A percentile compares a stretch with the other conserved stretches of the same genome.
Conservation (phyloP, 495 filamentous ascomycete genomes). For the Aspergillus steynii region DNA sequence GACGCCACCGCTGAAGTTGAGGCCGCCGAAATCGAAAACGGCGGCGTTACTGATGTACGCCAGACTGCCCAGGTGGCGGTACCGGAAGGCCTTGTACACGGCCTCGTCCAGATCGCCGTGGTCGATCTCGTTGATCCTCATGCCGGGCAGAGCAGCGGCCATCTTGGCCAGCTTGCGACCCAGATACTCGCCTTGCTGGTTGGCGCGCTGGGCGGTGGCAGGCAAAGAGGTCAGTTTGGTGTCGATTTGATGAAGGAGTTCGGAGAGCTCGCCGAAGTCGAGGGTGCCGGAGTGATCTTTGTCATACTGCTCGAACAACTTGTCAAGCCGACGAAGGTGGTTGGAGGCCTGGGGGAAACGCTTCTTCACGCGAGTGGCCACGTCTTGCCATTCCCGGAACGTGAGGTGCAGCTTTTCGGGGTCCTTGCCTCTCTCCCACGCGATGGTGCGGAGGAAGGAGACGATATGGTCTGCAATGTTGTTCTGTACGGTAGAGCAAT, state of each 20-base stretch:
- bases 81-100: slow-evolving; percentile 94
- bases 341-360: slow-evolving; percentile 91
- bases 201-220: slow-evolving; percentile 92
- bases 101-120: slow-evolving; percentile 92
- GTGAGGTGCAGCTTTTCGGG: slow-evolving; percentile 79
- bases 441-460: slow-evolving; percentile 82
- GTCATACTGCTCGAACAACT: slow-evolving; percentile 88
- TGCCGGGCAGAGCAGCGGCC: slow-evolving; percentile 72
- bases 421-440: slow-evolving; percentile 89
- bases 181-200: slow-evolving; percentile 95
- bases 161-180: slow-evolving; percentile 94
- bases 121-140: slow-evolving; percentile 73
- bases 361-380: slow-evolving; percentile 79
- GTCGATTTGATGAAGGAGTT: slow-evolving; percentile 88
- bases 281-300: slow-evolving; percentile 89
- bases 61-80: slow-evolving; percentile 85
- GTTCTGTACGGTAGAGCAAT: slow-evolving; percentile 95
- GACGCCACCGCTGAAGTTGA: slow-evolving; percentile 79
- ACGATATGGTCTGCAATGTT: slow-evolving; percentile 87
- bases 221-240: slow-evolving; percentile 83
- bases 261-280: slow-evolving; percentile 87
- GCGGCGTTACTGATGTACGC: slow-evolving; percentile 97
- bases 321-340: slow-evolving; percentile 86
- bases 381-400: slow-evolving; percentile 82
- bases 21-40: slow-evolving; percentile 83